These are phyloP conservation scores for Cystobasidium ongulense DNA, from an alignment of 768 basidiomycete species.

Conservation along the genomic window DNA sequence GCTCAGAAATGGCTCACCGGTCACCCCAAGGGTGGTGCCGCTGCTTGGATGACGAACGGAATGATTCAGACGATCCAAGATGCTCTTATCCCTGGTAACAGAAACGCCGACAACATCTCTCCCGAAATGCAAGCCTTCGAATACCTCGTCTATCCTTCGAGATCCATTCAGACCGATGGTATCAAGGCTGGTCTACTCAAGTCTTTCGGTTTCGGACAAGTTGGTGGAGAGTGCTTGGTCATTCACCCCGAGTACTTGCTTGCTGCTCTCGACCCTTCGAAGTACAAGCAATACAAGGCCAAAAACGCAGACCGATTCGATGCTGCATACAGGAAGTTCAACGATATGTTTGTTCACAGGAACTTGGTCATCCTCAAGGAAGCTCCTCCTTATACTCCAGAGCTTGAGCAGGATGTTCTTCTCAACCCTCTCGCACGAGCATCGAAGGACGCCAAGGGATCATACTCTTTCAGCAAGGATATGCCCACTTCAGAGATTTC, in stretches of 20 bases:
- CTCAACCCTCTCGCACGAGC: conserved; percentile 90
- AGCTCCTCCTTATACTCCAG: conserved; percentile 54
- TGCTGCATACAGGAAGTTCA: conserved; percentile 50
- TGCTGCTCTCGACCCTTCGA: conserved; percentile 67
- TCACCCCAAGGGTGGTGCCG: conserved; percentile 98
- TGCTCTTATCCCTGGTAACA: conserved; percentile 69
- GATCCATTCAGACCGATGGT: conserved; percentile 79
- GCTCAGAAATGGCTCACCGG: conserved; percentile 96
- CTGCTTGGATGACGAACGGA: conserved; percentile 80
- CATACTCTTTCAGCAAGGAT: conserved; percentile 67
- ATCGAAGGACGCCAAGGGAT: conserved; percentile 69
- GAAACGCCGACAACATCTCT: conserved; percentile 74
- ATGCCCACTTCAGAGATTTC: conserved; percentile 30
- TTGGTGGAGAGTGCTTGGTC: conserved; percentile 76
- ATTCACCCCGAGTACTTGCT: conserved; percentile 86
- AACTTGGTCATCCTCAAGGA: conserved; percentile 32
- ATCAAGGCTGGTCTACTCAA: conserved; percentile 53
- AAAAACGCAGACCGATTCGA: conserved; percentile 63
- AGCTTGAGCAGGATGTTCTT: conserved; percentile 76
- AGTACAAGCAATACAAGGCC: conserved; percentile 66
- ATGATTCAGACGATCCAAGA: conserved; percentile 73
- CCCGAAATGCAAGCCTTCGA: conserved; percentile 74
- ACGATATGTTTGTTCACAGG: conserved; percentile 33
- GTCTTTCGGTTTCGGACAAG: conserved; percentile 94
- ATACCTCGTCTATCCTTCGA: conserved; percentile 94